Conservation (phyloP, 768 basidiomycete genomes). For the Termitomyces titanicus region DNA sequence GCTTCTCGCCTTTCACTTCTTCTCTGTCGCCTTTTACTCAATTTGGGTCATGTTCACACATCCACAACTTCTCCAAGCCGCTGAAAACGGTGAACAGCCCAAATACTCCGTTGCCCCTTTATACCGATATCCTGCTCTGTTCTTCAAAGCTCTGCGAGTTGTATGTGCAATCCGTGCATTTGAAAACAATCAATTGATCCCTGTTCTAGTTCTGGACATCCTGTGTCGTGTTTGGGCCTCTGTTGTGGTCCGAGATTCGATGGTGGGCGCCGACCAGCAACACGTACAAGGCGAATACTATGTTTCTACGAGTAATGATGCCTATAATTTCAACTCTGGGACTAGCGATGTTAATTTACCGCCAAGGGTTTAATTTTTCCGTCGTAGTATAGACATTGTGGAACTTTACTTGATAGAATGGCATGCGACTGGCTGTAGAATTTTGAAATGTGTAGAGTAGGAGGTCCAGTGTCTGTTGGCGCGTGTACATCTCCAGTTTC, state of each 20-base stretch:
- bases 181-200: neutral
- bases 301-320: neutral
- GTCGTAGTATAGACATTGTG: neutral
- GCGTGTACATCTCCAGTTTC: too few relatives aligned
- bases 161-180: conserved; percentile 42
- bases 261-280: conserved; percentile 63
- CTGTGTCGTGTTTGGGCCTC: conserved; percentile 81
- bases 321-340: conserved; percentile 2
- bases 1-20: conserved; percentile 88
- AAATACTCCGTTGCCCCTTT: conserved; percentile 39
- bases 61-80: conserved; percentile 22
- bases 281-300: neutral
- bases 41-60: conserved; percentile 86
- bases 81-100: conserved; percentile 29
- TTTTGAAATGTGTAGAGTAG: too few relatives aligned
- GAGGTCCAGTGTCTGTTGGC: too few relatives aligned
- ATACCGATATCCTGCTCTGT: conserved; percentile 65
- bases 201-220: conserved; percentile 79
- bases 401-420: too few relatives aligned
- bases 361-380: neutral
- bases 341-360: conserved; percentile 4
- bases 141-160: conserved; percentile 59
- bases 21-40: conserved; percentile 91
- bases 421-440: too few relatives aligned
- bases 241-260: conserved; percentile 83